phyloP scores from a whole-genome alignment of 768 basidiomycete genomes.

The Cystofilobasidium bisporidii region DNA sequence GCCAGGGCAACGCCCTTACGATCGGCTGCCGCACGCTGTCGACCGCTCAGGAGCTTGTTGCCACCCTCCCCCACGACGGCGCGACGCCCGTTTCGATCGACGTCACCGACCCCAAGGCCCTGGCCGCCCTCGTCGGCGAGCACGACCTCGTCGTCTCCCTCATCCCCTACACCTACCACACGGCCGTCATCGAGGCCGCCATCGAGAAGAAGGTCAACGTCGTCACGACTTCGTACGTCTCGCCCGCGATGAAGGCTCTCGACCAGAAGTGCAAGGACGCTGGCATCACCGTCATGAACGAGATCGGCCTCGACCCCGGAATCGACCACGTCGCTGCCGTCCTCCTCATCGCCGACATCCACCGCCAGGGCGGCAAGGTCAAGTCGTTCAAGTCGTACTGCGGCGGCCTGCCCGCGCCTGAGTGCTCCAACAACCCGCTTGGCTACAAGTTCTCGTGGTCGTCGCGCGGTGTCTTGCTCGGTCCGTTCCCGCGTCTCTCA shows the following conservation, averaged over 20 bases:
- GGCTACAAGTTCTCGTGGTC: conserved; percentile 99
- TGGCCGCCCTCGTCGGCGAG: conserved; percentile 69
- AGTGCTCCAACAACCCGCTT: conserved; percentile 83
- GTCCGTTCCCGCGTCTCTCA: background rate
- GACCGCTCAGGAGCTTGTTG: conserved; percentile 60
- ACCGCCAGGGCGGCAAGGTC: conserved; percentile 88
- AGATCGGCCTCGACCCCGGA: conserved; percentile 94
- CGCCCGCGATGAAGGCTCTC: conserved; percentile 77
- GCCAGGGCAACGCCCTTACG: conserved; percentile 71
- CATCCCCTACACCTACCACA: conserved; percentile 89
- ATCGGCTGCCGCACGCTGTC: conserved; percentile 83
- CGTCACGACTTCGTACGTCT: conserved; percentile 92
- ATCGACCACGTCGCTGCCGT: conserved; percentile 88
- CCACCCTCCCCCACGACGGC: conserved; percentile 50
- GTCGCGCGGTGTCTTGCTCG: conserved; percentile 87
- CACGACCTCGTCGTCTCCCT: conserved; percentile 92
- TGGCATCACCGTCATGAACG: conserved; percentile 90
- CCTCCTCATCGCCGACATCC: conserved; percentile 88
- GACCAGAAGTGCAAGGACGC: conserved; percentile 71
- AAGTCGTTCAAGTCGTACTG: conserved; percentile 91
- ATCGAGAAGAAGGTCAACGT: conserved; percentile 83
- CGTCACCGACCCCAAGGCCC: conserved; percentile 55
- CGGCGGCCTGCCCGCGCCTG: conserved; percentile 87
- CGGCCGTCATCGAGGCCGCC: conserved; percentile 78
- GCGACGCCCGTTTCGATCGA: conserved; percentile 72